phyloP scores from a whole-genome alignment of 2,329 filamentous ascomycete species.

The Fusarium anthophilum region DNA sequence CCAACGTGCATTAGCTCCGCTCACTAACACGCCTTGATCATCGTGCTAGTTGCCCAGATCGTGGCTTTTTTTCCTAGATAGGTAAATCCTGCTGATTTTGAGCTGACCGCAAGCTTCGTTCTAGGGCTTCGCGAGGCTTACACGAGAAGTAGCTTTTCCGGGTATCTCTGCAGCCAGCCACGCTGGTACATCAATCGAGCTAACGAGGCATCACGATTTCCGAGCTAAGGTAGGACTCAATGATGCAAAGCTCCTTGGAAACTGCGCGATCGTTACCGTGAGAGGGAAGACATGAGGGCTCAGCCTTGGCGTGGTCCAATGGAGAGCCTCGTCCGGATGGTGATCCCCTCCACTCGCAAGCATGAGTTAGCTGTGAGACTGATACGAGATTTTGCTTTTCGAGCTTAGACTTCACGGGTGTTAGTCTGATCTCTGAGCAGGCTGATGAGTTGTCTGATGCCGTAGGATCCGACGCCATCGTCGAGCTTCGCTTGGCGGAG shows the following conservation, averaged over 20 bases:
- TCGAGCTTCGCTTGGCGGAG: neutral
- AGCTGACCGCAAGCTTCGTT: neutral
- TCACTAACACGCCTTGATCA: neutral
- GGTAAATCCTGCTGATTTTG: conserved; percentile 4
- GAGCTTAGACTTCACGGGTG: neutral
- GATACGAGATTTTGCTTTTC: conserved; percentile 8
- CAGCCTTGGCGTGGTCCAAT: conserved; percentile 25
- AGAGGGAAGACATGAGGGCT: neutral
- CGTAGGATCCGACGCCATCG: conserved; percentile 10
- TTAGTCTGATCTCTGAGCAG: neutral
- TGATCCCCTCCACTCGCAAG: neutral
- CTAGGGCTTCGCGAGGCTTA: neutral
- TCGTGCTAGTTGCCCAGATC: neutral
- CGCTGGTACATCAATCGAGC: neutral
- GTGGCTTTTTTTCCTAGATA: conserved; percentile 4
- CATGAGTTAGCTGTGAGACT: neutral
- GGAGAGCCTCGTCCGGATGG: neutral
- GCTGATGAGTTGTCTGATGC: neutral
- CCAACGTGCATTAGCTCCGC: conserved; percentile 19
- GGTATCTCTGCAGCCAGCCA: neutral
- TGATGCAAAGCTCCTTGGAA: conserved; percentile 9
- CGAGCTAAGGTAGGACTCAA: neutral
- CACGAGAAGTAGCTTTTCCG: neutral
- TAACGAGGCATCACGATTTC: neutral
- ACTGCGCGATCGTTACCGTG: conserved; percentile 4